Evolutionary conservation across 306 rosid genomes (phyloP).

Genomic region (Cicer yamashitae): DNA sequence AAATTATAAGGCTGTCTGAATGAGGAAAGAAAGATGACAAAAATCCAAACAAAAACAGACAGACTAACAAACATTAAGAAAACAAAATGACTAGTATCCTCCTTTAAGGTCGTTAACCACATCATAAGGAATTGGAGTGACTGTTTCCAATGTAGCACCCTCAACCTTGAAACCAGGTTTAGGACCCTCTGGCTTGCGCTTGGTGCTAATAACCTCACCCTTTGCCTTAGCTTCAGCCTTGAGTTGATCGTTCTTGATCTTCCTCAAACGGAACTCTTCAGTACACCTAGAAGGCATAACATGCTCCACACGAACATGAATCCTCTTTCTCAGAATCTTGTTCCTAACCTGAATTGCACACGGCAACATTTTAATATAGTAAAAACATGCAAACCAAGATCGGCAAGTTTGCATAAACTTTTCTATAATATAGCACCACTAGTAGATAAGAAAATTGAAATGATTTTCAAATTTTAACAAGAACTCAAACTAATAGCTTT

Average conservation of each 20-base stretch:
- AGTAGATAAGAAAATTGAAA: background rate
- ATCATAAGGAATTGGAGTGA: conserved; percentile 94
- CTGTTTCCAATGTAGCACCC: conserved; percentile 86
- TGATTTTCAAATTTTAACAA: background rate
- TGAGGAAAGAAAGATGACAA: conserved; percentile 2
- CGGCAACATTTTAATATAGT: background rate
- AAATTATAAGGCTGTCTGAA: conserved; percentile 11
- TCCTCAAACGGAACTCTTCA: conserved; percentile 76
- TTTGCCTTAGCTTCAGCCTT: conserved; percentile 86
- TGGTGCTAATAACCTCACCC: conserved; percentile 79
- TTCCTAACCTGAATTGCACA: conserved; percentile 68
- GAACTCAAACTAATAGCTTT: background rate
- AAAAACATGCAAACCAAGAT: background rate
- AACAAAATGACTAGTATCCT: conserved; percentile 60
- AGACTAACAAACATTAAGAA: background rate
- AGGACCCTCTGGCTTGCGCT: conserved; percentile 90
- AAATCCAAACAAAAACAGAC: conserved; percentile 13
- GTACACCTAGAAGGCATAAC: conserved; percentile 85
- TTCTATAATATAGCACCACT: too few species aligned
- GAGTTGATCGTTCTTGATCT: conserved; percentile 69
- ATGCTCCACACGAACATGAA: conserved; percentile 94
- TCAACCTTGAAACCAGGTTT: conserved; percentile 96
- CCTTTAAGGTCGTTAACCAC: conserved; percentile 98
- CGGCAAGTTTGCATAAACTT: background rate
- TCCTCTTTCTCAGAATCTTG: conserved; percentile 78